phyloP scores from a whole-genome alignment of 2,329 filamentous ascomycete species.

The Cryoendolithus antarcticus region DNA sequence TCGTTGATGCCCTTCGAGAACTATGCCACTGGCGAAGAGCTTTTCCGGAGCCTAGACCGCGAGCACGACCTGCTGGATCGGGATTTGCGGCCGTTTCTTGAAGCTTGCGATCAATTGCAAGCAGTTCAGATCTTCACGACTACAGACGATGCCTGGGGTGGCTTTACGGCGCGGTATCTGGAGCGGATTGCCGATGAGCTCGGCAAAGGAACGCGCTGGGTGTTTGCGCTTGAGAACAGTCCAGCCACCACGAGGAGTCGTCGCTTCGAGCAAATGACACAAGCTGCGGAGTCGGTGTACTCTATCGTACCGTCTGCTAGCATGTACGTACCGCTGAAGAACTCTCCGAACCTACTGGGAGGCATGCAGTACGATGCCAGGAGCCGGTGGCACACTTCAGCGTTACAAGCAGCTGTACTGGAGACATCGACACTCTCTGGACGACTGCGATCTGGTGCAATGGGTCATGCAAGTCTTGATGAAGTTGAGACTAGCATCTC shows the following conservation, averaged over 20 bases:
- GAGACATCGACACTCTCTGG: slow-evolving; percentile 71
- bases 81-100: slow-evolving; percentile 76
- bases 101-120: slow-evolving; percentile 89
- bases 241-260: slow-evolving; percentile 38
- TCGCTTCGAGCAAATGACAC: slow-evolving; percentile 53
- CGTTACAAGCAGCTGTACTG: slow-evolving; percentile 60
- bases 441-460: slow-evolving; percentile 43
- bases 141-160: slow-evolving; percentile 41
- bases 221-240: slow-evolving; percentile 67
- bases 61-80: slow-evolving; percentile 81
- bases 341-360: slow-evolving; percentile 47
- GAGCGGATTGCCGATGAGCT: slow-evolving; percentile 78
- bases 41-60: slow-evolving; percentile 43
- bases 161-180: slow-evolving; percentile 32
- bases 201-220: slow-evolving; percentile 74
- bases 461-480: slow-evolving; percentile 41
- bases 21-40: slow-evolving; percentile 59
- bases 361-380: slow-evolving; percentile 48
- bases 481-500: slow-evolving; percentile 57
- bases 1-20: slow-evolving; percentile 70
- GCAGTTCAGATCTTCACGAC: slow-evolving; percentile 57
- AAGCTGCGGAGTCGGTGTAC: slow-evolving; percentile 60
- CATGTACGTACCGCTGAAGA: slow-evolving; percentile 62
- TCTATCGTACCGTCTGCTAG: slow-evolving; percentile 60
- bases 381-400: slow-evolving; percentile 71